A percentile compares a stretch with the other conserved stretches of the same genome.
phyloP scores from a whole-genome alignment of 75 land plant species.

The Gnetum montanum region DNA sequence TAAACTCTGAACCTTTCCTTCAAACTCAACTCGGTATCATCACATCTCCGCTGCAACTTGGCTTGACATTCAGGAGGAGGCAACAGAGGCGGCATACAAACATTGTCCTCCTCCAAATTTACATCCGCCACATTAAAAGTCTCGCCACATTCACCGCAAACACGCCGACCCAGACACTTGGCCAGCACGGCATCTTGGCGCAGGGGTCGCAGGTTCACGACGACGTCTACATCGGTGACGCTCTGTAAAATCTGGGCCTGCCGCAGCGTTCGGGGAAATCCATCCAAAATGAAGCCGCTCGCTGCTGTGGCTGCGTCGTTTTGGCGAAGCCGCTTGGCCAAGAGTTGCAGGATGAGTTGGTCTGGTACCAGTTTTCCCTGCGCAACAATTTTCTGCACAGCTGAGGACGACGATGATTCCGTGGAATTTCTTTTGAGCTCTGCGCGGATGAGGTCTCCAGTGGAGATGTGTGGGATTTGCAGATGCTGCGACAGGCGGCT shows the following conservation, averaged over 20 bases:
- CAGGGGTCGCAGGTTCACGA: slow-evolving; percentile 79
- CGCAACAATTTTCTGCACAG: slow-evolving; percentile 46
- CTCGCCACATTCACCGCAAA: slow-evolving; percentile 85
- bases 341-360: slow-evolving; percentile 50
- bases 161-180: slow-evolving; percentile 92
- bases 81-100: slow-evolving; percentile 84
- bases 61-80: slow-evolving; percentile 76
- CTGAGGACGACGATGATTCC: no score
- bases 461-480: slow-evolving; percentile 89
- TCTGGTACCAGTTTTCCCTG: slow-evolving; percentile 76
- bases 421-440: no score
- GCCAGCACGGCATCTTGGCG: slow-evolving; percentile 75
- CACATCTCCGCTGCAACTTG: slow-evolving; percentile 68
- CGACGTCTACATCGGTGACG: slow-evolving; percentile 78
- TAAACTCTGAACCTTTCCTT: slow-evolving; percentile 67
- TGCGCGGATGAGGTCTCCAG: slow-evolving; percentile 87
- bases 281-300: slow-evolving; percentile 82
- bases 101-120: slow-evolving; percentile 52
- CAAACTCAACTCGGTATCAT: slow-evolving; percentile 92
- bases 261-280: slow-evolving; percentile 75
- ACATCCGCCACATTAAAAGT: slow-evolving; percentile 79
- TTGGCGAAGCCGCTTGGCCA: slow-evolving; percentile 59
- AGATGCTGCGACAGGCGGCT: slow-evolving; percentile 58
- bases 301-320: slow-evolving; percentile 48
- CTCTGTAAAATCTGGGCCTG: slow-evolving; percentile 85